Evolutionary conservation across 164 flowering plant species (phyloP), one percentile per base, ranked within the genome.

Genomic region (Dillenia suffruticosa): DNA sequence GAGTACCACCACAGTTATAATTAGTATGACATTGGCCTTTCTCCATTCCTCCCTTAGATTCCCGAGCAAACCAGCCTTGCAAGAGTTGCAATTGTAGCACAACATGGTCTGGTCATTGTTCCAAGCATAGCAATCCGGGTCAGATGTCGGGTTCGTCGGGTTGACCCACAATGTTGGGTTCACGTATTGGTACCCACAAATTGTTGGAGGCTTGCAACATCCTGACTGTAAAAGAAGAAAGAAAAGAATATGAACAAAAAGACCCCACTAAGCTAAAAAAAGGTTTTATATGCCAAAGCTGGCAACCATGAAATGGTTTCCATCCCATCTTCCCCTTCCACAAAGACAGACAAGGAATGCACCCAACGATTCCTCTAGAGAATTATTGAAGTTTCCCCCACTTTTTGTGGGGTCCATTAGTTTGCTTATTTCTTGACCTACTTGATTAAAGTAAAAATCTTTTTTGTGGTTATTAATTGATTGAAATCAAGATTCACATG

Each of bases 191-290:
- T 76, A 89, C 6, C 96, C 96, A 57, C 98, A 94, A 6, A 70
- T 64, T 10, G 85, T 84, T 57, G 98, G 98, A 15, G 98, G 98
- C 70, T 94, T 94, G 58, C 98, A 94, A 46, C 98, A 94, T 57
- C 97, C 98, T 43, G 97, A 85, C 98, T 93, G 90, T 50, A 64
- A 53, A n/a, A 49, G 53, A 14, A 26, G 24, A 16, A 51, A 43
- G 26, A 26, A 44, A 46, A 19, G 6, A 6, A 49, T 1, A 32
- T 46, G 56, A 11, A n/a, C n/a, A 12, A 53, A 17, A 5, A 44
- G 50, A 10, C 50, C 46, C 22, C 40, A 48, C 24, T 46, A 49
- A 32, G 40, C 40, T 32, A 32, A 4, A 32, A 2, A 32, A 32
- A 32, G 40, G 40, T 32, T 5, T 56, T 22, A 45, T 13, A 51